Evolutionary conservation across 2,329 filamentous ascomycete species (phyloP).

Genomic region (Clonostachys sp.): DNA sequence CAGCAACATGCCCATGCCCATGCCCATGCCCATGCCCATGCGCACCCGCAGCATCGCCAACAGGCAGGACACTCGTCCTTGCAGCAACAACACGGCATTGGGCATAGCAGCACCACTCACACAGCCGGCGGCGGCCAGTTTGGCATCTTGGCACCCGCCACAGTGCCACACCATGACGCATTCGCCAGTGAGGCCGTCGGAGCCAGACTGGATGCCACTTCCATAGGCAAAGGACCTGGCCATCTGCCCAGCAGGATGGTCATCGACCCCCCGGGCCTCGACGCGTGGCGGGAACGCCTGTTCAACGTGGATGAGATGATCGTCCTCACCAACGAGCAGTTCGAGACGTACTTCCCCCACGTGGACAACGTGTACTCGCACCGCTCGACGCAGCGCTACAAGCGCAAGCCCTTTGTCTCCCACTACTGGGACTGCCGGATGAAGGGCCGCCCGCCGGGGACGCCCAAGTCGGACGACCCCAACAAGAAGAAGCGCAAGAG

Average conservation of each 20-base stretch:
- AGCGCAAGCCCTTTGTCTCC: slow-evolving; percentile 76
- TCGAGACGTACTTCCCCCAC: slow-evolving; percentile 77
- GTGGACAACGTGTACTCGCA: slow-evolving; percentile 84
- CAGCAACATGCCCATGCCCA: slow-evolving; percentile 2
- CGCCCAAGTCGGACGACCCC: slow-evolving; percentile 73
- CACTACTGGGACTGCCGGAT: slow-evolving; percentile 84
- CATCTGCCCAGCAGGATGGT: slow-evolving; percentile 54
- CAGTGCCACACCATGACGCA: slow-evolving; percentile 12
- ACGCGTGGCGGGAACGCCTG: slow-evolving; percentile 65
- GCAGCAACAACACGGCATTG: slow-evolving; percentile 6
- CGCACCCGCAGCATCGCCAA: slow-evolving; percentile 10
- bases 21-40: slow-evolving; percentile 1
- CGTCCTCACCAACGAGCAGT: slow-evolving; percentile 71
- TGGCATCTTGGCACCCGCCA: slow-evolving; percentile 34
- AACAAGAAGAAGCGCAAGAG: slow-evolving; percentile 80
- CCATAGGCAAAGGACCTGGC: neutral
- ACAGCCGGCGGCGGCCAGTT: slow-evolving; percentile 28
- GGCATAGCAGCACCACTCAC: slow-evolving; percentile 4
- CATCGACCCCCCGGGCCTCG: slow-evolving; percentile 61
- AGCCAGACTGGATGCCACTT: neutral
- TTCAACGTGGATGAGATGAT: slow-evolving; percentile 74
- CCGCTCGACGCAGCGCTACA: slow-evolving; percentile 75
- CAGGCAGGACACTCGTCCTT: neutral
- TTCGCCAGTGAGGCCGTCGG: slow-evolving; percentile 24
- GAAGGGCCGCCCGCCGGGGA: slow-evolving; percentile 74